Evolutionary conservation across 345 rosid genomes (phyloP).

Genomic region (Linum trigynum): DNA sequence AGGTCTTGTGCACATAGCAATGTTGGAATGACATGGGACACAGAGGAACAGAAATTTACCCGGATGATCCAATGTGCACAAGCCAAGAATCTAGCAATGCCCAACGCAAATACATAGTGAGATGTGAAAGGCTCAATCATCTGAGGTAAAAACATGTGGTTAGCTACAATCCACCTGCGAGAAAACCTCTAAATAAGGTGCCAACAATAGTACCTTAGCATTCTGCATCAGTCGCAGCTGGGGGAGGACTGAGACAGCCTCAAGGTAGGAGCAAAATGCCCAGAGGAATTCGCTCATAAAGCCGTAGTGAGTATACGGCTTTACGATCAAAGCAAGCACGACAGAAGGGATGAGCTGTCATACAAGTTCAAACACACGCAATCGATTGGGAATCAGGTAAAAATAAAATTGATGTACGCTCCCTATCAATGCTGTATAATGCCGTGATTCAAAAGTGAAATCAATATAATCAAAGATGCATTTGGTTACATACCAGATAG

Average conservation of each 20-base stretch:
- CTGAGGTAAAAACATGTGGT: constrained; percentile 23
- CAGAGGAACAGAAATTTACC: constrained; percentile 20
- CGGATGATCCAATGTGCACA: constrained; percentile 77
- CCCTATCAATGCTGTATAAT: too few relatives aligned
- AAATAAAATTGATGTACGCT: too few relatives aligned
- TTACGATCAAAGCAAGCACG: constrained; percentile 41
- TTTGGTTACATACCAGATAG: constrained; percentile 36
- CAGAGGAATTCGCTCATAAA: constrained; percentile 31
- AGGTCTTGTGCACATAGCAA: too few relatives aligned
- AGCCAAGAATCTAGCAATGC: constrained; percentile 59
- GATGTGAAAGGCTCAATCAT: constrained; percentile 80
- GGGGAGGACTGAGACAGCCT: constrained; percentile 74
- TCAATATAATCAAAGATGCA: not conserved
- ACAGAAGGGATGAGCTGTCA: constrained; percentile 51
- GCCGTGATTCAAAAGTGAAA: not conserved
- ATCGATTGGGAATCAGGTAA: not conserved
- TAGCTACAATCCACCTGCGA: not conserved
- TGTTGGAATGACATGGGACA: not conserved
- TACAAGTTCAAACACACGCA: not conserved
- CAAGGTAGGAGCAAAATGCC: constrained; percentile 58
- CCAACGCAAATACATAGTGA: constrained; percentile 80
- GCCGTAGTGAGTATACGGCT: constrained; percentile 22
- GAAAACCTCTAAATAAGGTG: not conserved
- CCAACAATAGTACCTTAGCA: constrained; percentile 42
- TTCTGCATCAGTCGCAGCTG: constrained; percentile 87